Evolutionary conservation across 345 rosid genomes (phyloP), one percentile per base, ranked within the genome.

Genomic region (Isatis tinctoria): DNA sequence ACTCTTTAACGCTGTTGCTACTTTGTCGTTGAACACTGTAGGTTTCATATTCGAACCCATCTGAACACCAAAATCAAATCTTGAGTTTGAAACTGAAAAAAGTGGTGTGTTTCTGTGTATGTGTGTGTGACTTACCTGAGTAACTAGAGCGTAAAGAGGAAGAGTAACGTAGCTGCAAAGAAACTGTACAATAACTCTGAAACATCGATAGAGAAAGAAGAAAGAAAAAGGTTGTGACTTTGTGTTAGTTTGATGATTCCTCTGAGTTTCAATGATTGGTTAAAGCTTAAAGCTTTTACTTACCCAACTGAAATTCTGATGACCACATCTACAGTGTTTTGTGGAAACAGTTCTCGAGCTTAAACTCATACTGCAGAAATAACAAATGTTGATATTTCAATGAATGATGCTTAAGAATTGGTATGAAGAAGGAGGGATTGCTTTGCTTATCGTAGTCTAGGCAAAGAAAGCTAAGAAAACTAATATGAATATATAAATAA

Each of bases 31-130:
- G 83, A 96, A 92, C 52, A 96, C 80, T 8, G 96, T 90, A 11
- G 96, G 88, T 74, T 86, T 96, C 97, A 96, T 89, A 56, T 79
- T 86, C 0, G 98, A 84, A 8, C 99, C 99, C 99, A 95, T 95
- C 97, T 95, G 77, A 16, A 60, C 1, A 58, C 3, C 1, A 48
- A 62, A 40, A 10, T 8, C 10, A 12, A 32, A 32, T 32, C 0
- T 2, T 5, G 54, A 57, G 10, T 14, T 26, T 27, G 36, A 57
- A 40, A 72, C 3, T 20, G 37, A 36, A 57, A 64, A 72, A 30
- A 63, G 16, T 58, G n/a, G n/a, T 26, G 28, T 26, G 28, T 26
- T 1, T 40, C 4, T 54, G 10, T 33, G n/a, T 45, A 3, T 30
- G 53, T 49, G 44, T 48, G 13, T 12, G 18, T 13, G 28, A 26